A percentile compares a stretch with the other conserved stretches of the same genome.
Evolutionary conservation across 345 rosid species (phyloP).

Genomic region (Dimocarpus longan): DNA sequence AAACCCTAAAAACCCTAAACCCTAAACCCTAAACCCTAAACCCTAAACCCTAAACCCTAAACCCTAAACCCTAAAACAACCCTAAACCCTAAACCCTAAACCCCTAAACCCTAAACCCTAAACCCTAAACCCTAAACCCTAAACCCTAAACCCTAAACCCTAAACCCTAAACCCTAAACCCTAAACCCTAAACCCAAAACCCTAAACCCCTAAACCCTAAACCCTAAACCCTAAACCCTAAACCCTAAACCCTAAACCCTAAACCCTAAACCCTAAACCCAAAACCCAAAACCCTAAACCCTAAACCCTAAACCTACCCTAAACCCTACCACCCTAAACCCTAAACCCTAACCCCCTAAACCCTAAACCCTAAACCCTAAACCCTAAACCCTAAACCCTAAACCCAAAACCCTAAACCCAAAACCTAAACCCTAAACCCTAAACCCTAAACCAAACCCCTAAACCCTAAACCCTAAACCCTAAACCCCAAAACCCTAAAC

Average conservation of each 20-base stretch:
- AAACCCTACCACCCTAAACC: too few species aligned
- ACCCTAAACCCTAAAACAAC: too few species aligned
- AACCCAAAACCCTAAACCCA: conserved; percentile 19
- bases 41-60: conserved; percentile 6
- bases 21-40: conserved; percentile 5
- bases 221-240: conserved; percentile 19
- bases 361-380: conserved; percentile 19
- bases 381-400: conserved; percentile 11
- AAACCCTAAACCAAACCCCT: neutral
- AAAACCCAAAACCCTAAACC: conserved; percentile 19
- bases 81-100: too few species aligned
- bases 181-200: conserved; percentile 21
- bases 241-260: conserved; percentile 21
- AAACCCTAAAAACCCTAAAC: conserved; percentile 5
- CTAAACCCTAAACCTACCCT: conserved; percentile 15
- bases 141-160: conserved; percentile 6
- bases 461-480: conserved; percentile 5
- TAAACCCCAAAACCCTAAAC: too few species aligned
- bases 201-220: conserved; percentile 21
- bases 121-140: conserved; percentile 6
- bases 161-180: conserved; percentile 13
- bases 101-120: conserved; percentile 5
- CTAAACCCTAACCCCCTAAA: conserved; percentile 16
- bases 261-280: conserved; percentile 21
- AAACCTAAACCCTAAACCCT: conserved; percentile 12